phyloP scores from a whole-genome alignment of 2,329 filamentous ascomycete species.

The Xylaria sp. region DNA sequence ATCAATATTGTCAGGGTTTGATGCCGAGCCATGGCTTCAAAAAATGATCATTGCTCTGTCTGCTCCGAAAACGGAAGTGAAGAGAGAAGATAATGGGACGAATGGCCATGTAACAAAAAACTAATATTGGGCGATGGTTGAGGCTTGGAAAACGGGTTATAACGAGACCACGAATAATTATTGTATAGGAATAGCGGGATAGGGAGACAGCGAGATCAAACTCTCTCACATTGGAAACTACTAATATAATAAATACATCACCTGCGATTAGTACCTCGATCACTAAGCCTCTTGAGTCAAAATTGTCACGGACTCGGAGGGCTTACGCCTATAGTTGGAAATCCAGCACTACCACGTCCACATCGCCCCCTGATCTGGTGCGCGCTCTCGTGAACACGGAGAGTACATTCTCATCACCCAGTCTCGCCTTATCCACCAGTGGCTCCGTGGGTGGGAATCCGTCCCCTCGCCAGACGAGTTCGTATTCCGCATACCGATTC shows the following conservation, averaged over 20 bases:
- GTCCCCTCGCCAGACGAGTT: constrained; percentile 51
- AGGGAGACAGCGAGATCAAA: constrained; percentile 26
- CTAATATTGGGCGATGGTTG: constrained; percentile 19
- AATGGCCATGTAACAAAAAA: constrained; percentile 39
- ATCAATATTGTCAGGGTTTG: constrained; percentile 37
- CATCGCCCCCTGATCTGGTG: constrained; percentile 25
- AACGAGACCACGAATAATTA: constrained; percentile 32
- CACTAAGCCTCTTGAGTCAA: neutral
- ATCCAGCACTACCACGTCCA: constrained; percentile 53
- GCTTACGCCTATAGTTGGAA: constrained; percentile 46
- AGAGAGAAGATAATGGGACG: constrained; percentile 17
- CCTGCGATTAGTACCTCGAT: constrained; percentile 8
- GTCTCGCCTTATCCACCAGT: constrained; percentile 52
- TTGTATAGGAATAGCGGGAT: constrained; percentile 33
- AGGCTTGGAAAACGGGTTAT: constrained; percentile 19
- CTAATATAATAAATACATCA: constrained; percentile 22
- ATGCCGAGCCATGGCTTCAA: constrained; percentile 38
- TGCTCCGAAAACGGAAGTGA: neutral
- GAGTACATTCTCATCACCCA: constrained; percentile 52
- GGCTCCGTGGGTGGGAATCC: constrained; percentile 54
- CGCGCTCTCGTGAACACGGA: constrained; percentile 51
- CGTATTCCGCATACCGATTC: constrained; percentile 49
- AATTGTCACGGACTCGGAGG: neutral
- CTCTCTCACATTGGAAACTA: constrained; percentile 2
- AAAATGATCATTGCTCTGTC: constrained; percentile 19